Evolutionary conservation across 163 green algal genomes (phyloP), one percentile per base, ranked within the genome.

Genomic region (Chlorella variabilis): DNA sequence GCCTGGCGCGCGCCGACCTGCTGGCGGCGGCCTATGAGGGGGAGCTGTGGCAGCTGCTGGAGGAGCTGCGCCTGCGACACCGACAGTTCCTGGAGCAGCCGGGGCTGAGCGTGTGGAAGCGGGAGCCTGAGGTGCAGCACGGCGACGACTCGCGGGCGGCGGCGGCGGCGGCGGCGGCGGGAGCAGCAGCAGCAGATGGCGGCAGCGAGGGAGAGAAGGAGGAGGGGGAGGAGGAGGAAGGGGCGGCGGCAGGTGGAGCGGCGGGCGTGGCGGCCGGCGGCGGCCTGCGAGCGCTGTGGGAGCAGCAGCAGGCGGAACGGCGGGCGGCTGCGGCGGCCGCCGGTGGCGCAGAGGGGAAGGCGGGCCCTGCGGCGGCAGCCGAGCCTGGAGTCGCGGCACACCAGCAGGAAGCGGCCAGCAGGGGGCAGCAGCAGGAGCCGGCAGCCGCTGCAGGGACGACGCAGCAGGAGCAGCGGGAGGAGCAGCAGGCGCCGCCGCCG

Each of bases 51-150:
- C 36, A 11, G 0, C 66, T 83, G 18, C n/a, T 69, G 13, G 77
- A 77, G 27, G 77, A 83, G 77, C 65, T 83, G 49, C 77, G 66
- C 36, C 77, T 83, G 51, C 49, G 77, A 51, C 66, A 77, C 18
- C 20, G 31, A 1, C 77, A 83, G 54, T 77, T 83, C 61, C 27
- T 17, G 6, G 51, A 49, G 27, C 49, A 65, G 54, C 77, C 39
- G 1, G 75, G 59, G 39, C 17, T 6, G 2, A 54, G 38, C 25
- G 54, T 80, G 73, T 80, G 73, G 73, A 70, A 54, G 45, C 45
- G 15, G 11, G 45, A 15, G 45, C 15, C 15, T 54, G 45, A 54
- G 15, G 45, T 54, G n/a, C n/a, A n/a, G n/a, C n/a, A n/a, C n/a
- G n/a, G n/a, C n/a, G n/a, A n/a, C n/a, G n/a, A n/a, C n/a, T n/a